Evolutionary conservation across 192 early-diverging fungal genomes (phyloP).

Genomic region (Chytriomyces confervae): DNA sequence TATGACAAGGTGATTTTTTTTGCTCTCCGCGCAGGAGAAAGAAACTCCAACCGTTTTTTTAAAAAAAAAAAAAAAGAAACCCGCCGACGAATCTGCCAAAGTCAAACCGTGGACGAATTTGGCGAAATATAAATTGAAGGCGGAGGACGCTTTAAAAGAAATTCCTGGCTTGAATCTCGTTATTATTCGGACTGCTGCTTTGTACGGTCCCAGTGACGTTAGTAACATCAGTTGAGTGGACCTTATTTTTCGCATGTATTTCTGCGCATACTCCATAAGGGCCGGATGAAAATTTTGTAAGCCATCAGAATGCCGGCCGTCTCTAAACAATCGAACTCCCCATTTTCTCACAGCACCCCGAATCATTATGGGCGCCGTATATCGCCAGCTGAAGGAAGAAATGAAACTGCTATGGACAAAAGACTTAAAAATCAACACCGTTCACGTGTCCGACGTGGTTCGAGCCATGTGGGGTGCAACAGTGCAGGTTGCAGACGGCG

Average conservation of each 20-base stretch:
- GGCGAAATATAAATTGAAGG: slow-evolving; percentile 77
- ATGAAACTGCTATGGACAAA: slow-evolving; percentile 96
- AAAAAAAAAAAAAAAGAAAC: slow-evolving; percentile 54
- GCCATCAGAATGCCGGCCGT: background rate
- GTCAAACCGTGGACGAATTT: slow-evolving; percentile 83
- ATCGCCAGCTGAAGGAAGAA: slow-evolving; percentile 76
- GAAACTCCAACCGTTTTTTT: background rate
- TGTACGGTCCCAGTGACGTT: slow-evolving; percentile 85
- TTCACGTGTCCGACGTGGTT: slow-evolving; percentile 88
- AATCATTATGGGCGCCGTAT: slow-evolving; percentile 90
- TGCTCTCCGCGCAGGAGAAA: background rate
- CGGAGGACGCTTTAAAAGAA: slow-evolving; percentile 78
- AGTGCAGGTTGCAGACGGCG: slow-evolving; percentile 54
- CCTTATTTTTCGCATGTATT: slow-evolving; percentile 3
- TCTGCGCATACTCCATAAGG: background rate
- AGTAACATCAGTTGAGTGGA: slow-evolving; percentile 70
- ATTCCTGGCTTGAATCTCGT: slow-evolving; percentile 82
- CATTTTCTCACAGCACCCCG: slow-evolving; percentile 71
- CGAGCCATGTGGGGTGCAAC: slow-evolving; percentile 57
- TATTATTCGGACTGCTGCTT: slow-evolving; percentile 83
- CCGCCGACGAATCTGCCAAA: slow-evolving; percentile 65
- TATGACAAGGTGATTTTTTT: slow-evolving; percentile 61
- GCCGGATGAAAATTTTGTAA: background rate
- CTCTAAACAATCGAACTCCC: slow-evolving; percentile 20
- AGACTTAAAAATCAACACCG: slow-evolving; percentile 90